Evolutionary conservation across 371 early-diverging fungal genomes (phyloP), one percentile per base, ranked within the genome.

Genomic region (Rhizomucor miehei): DNA sequence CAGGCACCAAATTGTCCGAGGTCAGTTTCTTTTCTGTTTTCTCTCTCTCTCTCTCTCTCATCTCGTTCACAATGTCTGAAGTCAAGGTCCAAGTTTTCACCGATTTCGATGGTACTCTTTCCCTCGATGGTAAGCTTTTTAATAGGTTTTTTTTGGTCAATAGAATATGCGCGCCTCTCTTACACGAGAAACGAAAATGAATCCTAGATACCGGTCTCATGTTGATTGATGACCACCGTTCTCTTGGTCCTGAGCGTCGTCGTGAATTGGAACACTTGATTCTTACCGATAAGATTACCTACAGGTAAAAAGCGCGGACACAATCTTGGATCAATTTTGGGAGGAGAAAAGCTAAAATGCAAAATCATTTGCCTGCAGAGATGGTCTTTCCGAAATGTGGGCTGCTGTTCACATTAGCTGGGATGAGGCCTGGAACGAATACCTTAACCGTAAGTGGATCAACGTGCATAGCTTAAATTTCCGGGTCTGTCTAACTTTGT

Each of bases 371-470:
- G 13, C n/a, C 39, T 39, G 10, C 37, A 77, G 77, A 34, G 69
- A 70, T 37, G 77, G 71, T 38, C 52, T 73, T 38, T 64, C 71
- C 25, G 75, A 71, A 53, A 80, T 82, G 82, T 85, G 84, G 84
- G 67, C 69, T 29, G 59, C 71, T 24, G 87, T 87, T n/a, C 70
- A 73, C 45, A 55, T 84, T 24, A 63, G 73, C 23, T 84, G 78
- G 77, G 80, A 81, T 2, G 80, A 85, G 55, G 87, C 86, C 0
- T 67, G 82, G 63, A 23, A 58, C 16, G 75, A 75, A n/a, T 66
- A 80, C 44, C 57, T 86, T 24, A 64, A 78, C 46, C 52, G 79
- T 80, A 65, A 58, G 61, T 45, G 24, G 8, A 13, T 24, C 3
- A 21, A n/a, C 29, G 34, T 43, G 16, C 6, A 29, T 17, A 17